Conservation (phyloP, 768 basidiomycete species). For the Mycena haematopus region DNA sequence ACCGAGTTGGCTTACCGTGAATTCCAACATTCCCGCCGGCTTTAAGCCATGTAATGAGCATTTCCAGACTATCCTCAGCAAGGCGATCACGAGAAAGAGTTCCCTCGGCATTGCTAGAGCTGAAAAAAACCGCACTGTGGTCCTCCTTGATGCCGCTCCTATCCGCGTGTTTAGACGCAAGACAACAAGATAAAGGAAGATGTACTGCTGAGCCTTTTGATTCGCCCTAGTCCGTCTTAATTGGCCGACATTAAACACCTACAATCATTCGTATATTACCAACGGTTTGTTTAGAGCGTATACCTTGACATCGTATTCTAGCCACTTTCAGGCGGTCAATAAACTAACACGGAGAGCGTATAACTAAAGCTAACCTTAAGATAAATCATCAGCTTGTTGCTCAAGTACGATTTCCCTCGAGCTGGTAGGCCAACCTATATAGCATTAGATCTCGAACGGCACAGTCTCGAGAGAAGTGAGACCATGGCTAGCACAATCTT, state of each 20-base stretch:
- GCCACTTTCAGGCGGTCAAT: conserved; percentile 67
- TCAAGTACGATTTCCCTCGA: conserved; percentile 96
- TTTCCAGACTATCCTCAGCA: conserved; percentile 91
- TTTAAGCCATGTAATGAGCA: conserved; percentile 94
- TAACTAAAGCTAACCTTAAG: conserved; percentile 66
- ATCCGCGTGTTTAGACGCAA: conserved; percentile 5
- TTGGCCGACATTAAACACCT: conserved; percentile 99
- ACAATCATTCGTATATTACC: background rate
- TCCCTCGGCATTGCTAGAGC: conserved; percentile 81
- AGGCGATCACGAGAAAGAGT: conserved; percentile 79
- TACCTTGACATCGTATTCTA: conserved; percentile 96
- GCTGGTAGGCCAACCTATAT: conserved; percentile 95
- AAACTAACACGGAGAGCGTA: conserved; percentile 15
- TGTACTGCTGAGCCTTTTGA: conserved; percentile 77
- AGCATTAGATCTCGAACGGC: conserved; percentile 9
- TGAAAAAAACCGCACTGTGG: conserved; percentile 91
- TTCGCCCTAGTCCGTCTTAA: conserved; percentile 85
- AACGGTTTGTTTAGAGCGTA: conserved; percentile 1
- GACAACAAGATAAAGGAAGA: conserved; percentile 17
- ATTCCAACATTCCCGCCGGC: conserved; percentile 97
- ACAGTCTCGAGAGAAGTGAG: conserved; percentile 21
- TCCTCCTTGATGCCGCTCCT: conserved; percentile 89
- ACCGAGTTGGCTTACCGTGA: conserved; percentile 69
- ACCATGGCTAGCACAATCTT: conserved; percentile 99
- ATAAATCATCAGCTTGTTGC: conserved; percentile 97